Evolutionary conservation across 495 filamentous ascomycete species (phyloP).

Genomic region (Polyplosphaeria fusca): DNA sequence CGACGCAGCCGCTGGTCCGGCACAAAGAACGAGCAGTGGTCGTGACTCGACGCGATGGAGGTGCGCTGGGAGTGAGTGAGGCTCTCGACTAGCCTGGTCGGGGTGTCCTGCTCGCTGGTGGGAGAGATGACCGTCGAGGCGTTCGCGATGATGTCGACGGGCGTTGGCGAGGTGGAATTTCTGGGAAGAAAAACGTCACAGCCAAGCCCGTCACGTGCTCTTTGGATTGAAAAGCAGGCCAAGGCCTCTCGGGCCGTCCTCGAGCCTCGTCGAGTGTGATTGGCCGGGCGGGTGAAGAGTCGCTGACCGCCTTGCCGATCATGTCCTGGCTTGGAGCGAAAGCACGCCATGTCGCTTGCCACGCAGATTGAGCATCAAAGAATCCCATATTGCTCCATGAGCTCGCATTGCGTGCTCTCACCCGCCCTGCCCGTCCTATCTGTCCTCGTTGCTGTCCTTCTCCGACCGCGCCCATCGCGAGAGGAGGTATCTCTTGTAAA

Average conservation of each 20-base stretch:
- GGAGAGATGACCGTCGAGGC: constrained; percentile 15
- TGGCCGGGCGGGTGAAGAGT: background rate
- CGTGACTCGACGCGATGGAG: background rate
- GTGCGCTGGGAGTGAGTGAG: constrained; percentile 15
- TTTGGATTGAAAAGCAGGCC: background rate
- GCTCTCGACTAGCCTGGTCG: constrained; percentile 17
- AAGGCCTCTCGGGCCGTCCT: background rate
- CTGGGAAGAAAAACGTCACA: background rate
- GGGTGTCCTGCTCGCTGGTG: background rate
- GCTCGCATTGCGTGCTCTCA: too few relatives aligned
- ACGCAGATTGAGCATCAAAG: too few relatives aligned
- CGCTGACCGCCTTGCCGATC: constrained; percentile 1
- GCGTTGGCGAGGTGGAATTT: constrained; percentile 3
- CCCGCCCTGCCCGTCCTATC: too few relatives aligned
- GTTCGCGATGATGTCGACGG: constrained; percentile 24
- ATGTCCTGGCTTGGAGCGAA: background rate
- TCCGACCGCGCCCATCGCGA: too few relatives aligned
- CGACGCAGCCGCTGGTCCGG: background rate
- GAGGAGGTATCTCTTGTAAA: too few relatives aligned
- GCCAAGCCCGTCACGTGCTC: background rate
- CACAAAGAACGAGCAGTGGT: constrained; percentile 8
- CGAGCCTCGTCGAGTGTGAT: background rate
- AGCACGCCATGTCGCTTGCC: background rate
- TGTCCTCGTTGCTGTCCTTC: too few relatives aligned
- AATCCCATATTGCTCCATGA: too few relatives aligned